Conservation (phyloP, 345 rosid genomes). For the Rhodomyrtus tomentosa region DNA sequence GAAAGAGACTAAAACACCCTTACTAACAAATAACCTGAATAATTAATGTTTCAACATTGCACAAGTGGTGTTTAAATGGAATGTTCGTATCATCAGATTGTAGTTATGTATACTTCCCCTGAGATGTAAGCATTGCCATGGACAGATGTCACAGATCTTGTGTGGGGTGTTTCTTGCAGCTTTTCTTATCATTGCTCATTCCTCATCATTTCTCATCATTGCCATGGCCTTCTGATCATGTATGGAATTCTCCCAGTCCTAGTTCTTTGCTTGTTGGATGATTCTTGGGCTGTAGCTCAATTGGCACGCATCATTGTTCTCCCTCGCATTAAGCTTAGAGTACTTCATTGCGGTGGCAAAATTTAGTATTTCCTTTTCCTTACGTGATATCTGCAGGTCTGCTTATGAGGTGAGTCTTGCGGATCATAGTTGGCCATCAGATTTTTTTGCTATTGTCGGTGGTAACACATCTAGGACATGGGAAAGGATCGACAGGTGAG, state of each 20-base stretch:
- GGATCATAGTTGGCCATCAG: conserved; percentile 61
- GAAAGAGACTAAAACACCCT: too few relatives aligned
- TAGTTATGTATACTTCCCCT: background rate
- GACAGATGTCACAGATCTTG: too few relatives aligned
- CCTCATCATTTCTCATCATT: too few relatives aligned
- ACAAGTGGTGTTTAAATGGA: background rate
- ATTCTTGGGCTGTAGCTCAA: background rate
- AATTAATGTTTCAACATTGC: too few relatives aligned
- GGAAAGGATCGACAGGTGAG: conserved; percentile 95
- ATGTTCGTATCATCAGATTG: background rate
- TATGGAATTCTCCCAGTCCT: background rate
- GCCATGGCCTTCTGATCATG: background rate
- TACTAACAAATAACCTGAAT: too few relatives aligned
- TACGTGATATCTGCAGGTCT: conserved; percentile 30
- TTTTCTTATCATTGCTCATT: background rate
- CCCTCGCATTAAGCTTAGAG: background rate
- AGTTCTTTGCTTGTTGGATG: background rate
- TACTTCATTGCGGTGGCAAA: background rate
- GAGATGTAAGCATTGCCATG: background rate
- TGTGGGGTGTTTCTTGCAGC: background rate
- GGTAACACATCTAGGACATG: conserved; percentile 75
- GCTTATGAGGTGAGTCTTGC: conserved; percentile 61
- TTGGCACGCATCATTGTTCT: background rate
- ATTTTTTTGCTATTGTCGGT: conserved; percentile 36
- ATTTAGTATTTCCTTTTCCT: background rate